Evolutionary conservation across 1,284 basidiomycete species (phyloP), one percentile per base, ranked within the genome.

Genomic region (Athelia sp.): DNA sequence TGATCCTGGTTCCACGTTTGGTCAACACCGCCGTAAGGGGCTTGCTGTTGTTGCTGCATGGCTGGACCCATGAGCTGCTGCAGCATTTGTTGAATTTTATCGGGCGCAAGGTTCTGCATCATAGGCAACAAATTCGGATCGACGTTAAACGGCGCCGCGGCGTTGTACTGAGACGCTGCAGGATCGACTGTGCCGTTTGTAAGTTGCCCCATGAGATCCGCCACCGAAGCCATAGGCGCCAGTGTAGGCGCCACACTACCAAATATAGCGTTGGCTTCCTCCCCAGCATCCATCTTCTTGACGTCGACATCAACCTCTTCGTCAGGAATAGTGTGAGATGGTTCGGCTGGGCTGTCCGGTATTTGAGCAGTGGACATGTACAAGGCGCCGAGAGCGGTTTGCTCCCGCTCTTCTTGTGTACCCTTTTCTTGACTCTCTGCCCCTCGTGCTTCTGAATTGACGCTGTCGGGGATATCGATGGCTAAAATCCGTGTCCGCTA

Each of bases 331-430:
- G 75, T 71, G 51, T 64, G 63, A 17, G 74, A 58, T n/a, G 83
- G 81, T 64, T 90, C 88, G 31, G 75, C 76, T n/a, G 89, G 85
- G 50, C 82, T 76, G 46, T 88, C 84, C 19, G 89, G 88, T 58
- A 90, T 84, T 55, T 85, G 82, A 45, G 74, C 72, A 32, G 73
- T 64, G 15, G 74, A 75, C 72, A 85, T 80, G 62, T 91, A 91
- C 29, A 87, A 63, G 42, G 87, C 87, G 32, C 78, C 76, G 24
- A 91, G 71, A 34, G 85, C 83, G n/a, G 79, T 84, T 63, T 82
- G 78, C 62, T 91, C 89, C 50, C 88, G 80, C 62, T 82, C 74
- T 62, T 85, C 87, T 65, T 91, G 88, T 15, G 69, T 70, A 19
- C 53, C 57, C 62, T 80, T 84, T 64, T 91, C 88, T 55, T 74